A percentile compares a stretch with the other conserved stretches of the same genome.
phyloP scores from a whole-genome alignment of 257 asterid genomes.

The Nicotiana attenuata region DNA sequence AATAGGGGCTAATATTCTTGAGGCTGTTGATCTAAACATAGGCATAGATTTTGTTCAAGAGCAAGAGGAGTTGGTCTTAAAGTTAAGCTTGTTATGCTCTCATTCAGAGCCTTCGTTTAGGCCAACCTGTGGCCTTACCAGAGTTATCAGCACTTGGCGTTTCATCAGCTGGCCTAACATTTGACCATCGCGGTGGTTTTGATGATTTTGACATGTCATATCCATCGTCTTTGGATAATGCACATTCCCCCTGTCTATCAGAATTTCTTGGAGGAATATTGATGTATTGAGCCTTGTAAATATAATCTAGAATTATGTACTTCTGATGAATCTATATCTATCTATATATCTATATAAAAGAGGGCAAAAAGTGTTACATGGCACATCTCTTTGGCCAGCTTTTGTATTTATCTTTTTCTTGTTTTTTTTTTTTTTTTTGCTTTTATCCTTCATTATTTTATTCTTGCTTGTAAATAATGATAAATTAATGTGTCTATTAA shows the following conservation, averaged over 20 bases:
- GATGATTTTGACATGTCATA: not conserved
- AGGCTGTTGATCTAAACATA: slow-evolving; percentile 3
- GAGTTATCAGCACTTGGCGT: not conserved
- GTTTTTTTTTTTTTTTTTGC: no score
- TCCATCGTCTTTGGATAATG: not conserved
- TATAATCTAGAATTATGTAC: not conserved
- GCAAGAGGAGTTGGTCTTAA: slow-evolving; percentile 7
- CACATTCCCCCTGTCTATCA: not conserved
- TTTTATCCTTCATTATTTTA: no score
- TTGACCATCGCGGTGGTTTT: not conserved
- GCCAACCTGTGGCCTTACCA: slow-evolving; percentile 8
- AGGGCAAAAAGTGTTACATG: no score
- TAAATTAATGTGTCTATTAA: no score
- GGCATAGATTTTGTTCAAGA: not conserved
- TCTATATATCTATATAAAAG: no score
- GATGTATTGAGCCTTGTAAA: not conserved
- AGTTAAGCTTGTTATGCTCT: not conserved
- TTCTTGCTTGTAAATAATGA: no score
- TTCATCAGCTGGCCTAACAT: slow-evolving; percentile 2
- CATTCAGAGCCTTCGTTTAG: not conserved
- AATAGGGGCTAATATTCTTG: slow-evolving; percentile 2
- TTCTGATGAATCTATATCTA: not conserved
- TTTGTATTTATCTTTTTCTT: no score
- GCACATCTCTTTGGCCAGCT: no score
- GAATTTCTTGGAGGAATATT: not conserved